Evolutionary conservation across 495 filamentous ascomycete genomes (phyloP).

Genomic region (Hyphodiscus hymeniophilus): DNA sequence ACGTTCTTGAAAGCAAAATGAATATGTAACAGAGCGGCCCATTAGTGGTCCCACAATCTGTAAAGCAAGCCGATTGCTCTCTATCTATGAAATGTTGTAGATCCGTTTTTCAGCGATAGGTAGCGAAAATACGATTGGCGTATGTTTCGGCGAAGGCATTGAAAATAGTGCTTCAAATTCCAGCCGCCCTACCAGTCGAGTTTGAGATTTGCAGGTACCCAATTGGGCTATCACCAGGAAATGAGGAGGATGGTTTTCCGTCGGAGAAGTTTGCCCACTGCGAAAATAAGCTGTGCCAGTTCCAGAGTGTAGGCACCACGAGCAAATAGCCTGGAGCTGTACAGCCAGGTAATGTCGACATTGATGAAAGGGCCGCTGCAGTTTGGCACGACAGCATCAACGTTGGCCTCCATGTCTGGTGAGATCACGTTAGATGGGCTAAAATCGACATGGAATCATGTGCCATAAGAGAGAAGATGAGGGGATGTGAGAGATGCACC

Average conservation of each 20-base stretch:
- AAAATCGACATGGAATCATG: neutral
- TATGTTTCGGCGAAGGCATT: constrained; percentile 6
- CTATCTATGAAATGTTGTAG: constrained; percentile 9
- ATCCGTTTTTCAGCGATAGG: neutral
- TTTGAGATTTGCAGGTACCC: constrained; percentile 12
- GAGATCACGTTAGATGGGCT: constrained; percentile 6
- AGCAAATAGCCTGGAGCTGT: constrained; percentile 10
- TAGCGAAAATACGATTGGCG: constrained; percentile 2
- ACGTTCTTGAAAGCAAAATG: constrained; percentile 5
- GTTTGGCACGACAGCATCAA: constrained; percentile 6
- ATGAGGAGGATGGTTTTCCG: constrained; percentile 8
- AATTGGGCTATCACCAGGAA: constrained; percentile 10
- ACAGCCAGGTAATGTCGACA: constrained; percentile 11
- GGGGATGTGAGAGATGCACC: neutral
- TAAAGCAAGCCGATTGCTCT: neutral
- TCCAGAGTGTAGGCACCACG: constrained; percentile 15
- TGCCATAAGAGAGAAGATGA: neutral
- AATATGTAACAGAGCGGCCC: constrained; percentile 7
- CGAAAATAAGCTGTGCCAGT: constrained; percentile 12
- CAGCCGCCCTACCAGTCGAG: constrained; percentile 4
- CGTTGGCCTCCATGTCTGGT: constrained; percentile 1
- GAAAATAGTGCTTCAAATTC: constrained; percentile 8
- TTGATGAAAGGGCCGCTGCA: constrained; percentile 6
- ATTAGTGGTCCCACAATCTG: constrained; percentile 4
- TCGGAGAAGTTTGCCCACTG: constrained; percentile 9